Conservation (phyloP, 352 stramenopile species). For the Globisporangium cederbergense region DNA sequence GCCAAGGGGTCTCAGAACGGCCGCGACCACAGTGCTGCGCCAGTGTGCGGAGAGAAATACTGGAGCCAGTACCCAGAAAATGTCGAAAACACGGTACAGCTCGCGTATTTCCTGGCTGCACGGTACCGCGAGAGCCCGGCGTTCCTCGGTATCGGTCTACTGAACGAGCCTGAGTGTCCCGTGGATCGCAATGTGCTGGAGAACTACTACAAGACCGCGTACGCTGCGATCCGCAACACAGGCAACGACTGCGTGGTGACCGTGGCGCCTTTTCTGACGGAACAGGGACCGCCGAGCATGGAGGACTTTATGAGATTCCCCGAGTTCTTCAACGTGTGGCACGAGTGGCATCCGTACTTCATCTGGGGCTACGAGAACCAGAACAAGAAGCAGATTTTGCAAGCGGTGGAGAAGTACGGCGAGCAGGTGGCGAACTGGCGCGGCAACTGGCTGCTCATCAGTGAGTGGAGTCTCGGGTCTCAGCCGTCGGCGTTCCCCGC, state of each 20-base stretch:
- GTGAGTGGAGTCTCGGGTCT: conserved; percentile 78
- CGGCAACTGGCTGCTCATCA: conserved; percentile 76
- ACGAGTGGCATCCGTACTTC: conserved; percentile 58
- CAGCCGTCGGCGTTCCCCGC: conserved; percentile 52
- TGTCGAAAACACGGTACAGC: conserved; percentile 63
- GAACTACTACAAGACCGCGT: conserved; percentile 54
- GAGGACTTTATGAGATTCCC: conserved; percentile 44
- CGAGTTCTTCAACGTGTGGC: conserved; percentile 37
- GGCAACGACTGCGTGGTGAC: conserved; percentile 63
- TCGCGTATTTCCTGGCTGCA: conserved; percentile 44
- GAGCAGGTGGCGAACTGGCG: conserved; percentile 52
- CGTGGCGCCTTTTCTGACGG: conserved; percentile 43
- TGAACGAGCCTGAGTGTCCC: conserved; percentile 77
- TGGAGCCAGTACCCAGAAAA: conserved; percentile 56
- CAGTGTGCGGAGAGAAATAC: conserved; percentile 31
- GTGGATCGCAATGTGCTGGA: conserved; percentile 42
- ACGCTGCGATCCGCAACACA: conserved; percentile 48
- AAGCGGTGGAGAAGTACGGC: conserved; percentile 51
- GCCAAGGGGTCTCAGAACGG: conserved; percentile 79
- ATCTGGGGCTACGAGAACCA: conserved; percentile 64
- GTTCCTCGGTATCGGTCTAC: conserved; percentile 68
- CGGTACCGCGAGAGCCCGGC: conserved; percentile 37
- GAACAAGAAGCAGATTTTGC: conserved; percentile 49
- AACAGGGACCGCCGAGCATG: conserved; percentile 38
- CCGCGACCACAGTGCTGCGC: conserved; percentile 64